Evolutionary conservation across 2,329 filamentous ascomycete species (phyloP).

Genomic region (Trichoderma harzianum): DNA sequence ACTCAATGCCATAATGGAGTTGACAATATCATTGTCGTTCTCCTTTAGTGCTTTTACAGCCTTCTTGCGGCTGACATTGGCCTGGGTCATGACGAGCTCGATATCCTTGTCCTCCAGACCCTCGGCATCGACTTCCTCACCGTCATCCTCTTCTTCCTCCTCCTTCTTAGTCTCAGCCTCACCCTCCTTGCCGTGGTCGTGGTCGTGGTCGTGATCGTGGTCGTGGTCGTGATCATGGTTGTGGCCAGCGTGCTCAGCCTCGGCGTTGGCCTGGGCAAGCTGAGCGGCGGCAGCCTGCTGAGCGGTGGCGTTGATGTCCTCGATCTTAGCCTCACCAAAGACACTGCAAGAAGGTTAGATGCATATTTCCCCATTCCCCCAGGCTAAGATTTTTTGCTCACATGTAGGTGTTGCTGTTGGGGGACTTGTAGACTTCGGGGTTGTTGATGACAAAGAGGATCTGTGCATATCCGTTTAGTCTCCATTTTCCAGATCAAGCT

Average conservation of each 20-base stretch:
- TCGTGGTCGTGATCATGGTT: constrained; percentile 52
- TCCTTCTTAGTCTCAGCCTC: constrained; percentile 67
- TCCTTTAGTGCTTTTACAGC: constrained; percentile 97
- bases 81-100: constrained; percentile 97
- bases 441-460: constrained; percentile 99
- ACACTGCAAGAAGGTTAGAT: constrained; percentile 57
- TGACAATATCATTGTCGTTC: constrained; percentile 99
- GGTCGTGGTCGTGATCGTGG: constrained; percentile 4
- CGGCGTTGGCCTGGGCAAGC: constrained; percentile 69
- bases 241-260: constrained; percentile 68
- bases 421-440: constrained; percentile 99
- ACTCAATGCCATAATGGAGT: constrained; percentile 98
- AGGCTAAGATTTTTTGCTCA: constrained; percentile 48
- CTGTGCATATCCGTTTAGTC: constrained; percentile 44
- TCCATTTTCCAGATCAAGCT: constrained; percentile 23
- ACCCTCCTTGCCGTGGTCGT: constrained; percentile 59
- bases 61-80: constrained; percentile 95
- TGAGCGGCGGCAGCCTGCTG: constrained; percentile 86
- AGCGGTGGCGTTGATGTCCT: constrained; percentile 97
- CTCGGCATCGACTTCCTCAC: constrained; percentile 90
- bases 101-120: constrained; percentile 99
- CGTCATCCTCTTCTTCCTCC: constrained; percentile 79
- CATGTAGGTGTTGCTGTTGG: constrained; percentile 99
- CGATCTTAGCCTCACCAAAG: constrained; percentile 99
- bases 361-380: not conserved